phyloP scores from a whole-genome alignment of 805 yeast genomes.

The Nakazawaea wyomingensis region DNA sequence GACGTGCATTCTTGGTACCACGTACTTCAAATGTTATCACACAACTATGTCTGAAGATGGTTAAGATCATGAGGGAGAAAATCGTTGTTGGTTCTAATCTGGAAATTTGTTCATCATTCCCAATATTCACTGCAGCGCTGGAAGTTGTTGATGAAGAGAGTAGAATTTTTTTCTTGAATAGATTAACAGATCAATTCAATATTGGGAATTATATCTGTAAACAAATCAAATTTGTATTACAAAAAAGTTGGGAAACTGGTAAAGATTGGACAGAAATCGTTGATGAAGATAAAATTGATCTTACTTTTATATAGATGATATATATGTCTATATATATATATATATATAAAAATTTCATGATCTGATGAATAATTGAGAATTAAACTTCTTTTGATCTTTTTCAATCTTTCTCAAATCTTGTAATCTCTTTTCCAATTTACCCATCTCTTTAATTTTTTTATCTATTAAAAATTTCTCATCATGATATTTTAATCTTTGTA shows the following conservation, averaged over 20 bases:
- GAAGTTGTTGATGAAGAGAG: slow-evolving; percentile 37
- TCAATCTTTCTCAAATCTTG: slow-evolving; percentile 43
- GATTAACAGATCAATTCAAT: slow-evolving; percentile 36
- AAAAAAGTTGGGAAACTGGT: slow-evolving; percentile 48
- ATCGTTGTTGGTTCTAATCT: slow-evolving; percentile 44
- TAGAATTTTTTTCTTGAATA: slow-evolving; percentile 31
- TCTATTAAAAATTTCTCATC: slow-evolving; percentile 73
- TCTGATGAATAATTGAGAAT: slow-evolving; percentile 5
- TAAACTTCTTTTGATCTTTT: slow-evolving; percentile 11
- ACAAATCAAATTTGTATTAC: slow-evolving; percentile 44
- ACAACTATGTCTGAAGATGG: slow-evolving; percentile 37
- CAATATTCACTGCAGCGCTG: slow-evolving; percentile 54
- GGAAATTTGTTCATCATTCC: slow-evolving; percentile 51
- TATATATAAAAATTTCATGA: background rate
- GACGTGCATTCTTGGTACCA: slow-evolving; percentile 49
- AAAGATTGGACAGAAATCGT: slow-evolving; percentile 49
- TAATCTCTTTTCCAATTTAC: slow-evolving; percentile 60
- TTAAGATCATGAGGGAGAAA: slow-evolving; percentile 28
- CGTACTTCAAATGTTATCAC: slow-evolving; percentile 42
- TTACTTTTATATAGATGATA: slow-evolving; percentile 34
- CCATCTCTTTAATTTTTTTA: slow-evolving; percentile 63
- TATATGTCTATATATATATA: background rate
- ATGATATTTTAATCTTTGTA: slow-evolving; percentile 65
- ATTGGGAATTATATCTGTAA: slow-evolving; percentile 38
- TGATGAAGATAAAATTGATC: slow-evolving; percentile 33